Percentiles rank a stretch among this genome's conserved stretches.
phyloP scores from a whole-genome alignment of 495 filamentous ascomycete genomes.

The Neurospora sp. region DNA sequence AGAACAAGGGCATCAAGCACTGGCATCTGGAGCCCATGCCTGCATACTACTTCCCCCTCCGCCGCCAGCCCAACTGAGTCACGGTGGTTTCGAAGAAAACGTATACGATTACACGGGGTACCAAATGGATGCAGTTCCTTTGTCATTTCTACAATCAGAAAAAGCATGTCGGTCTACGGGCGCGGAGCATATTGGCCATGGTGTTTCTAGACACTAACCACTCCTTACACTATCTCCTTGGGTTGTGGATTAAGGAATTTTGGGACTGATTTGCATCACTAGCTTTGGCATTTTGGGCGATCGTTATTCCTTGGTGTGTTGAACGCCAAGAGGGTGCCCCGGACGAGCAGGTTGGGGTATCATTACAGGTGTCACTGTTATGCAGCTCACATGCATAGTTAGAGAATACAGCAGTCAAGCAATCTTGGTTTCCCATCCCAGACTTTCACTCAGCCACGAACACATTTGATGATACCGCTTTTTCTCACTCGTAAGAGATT shows the following conservation, averaged over 20 bases:
- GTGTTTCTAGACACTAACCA: neutral
- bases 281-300: neutral
- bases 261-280: neutral
- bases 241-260: neutral
- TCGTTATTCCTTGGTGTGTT: neutral
- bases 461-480: neutral
- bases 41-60: conserved; percentile 37
- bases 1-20: conserved; percentile 26
- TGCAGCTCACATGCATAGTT: neutral
- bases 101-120: neutral
- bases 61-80: conserved; percentile 36
- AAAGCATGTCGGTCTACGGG: neutral
- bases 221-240: neutral
- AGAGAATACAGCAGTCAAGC: neutral
- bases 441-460: neutral
- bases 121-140: neutral
- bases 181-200: neutral
- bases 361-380: neutral
- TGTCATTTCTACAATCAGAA: neutral
- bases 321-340: neutral
- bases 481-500: too few relatives aligned
- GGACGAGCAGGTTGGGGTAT: neutral
- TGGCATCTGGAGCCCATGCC: conserved; percentile 46
- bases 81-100: neutral
- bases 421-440: neutral